Base-by-base conservation (phyloP, 306 rosid species). In the Medicago arabica region DNA sequence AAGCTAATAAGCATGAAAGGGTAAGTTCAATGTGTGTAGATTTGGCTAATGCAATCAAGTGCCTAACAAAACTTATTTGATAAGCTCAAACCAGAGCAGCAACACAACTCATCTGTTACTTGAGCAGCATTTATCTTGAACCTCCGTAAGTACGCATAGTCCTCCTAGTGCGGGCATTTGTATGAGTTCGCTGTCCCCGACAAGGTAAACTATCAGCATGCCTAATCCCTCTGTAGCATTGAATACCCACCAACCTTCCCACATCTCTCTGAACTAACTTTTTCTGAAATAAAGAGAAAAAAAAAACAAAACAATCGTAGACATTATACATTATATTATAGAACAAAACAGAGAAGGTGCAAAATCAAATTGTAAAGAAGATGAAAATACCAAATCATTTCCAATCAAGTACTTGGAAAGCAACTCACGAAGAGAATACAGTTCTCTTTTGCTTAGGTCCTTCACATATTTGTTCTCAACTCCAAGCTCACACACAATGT, bases 391-490 rank as follows among this genome's bases (percentile, higher is more conserved):
- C 92, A 89, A 85, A 58, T 91, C 97, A 59, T 83, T 87, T 79
- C 90, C 97, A 12, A 86, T 63, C 65, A 86, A 36, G 80, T 86
- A 89, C 74, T 87, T 87, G 84, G 87, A 60, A 15, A 91, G 88
- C 75, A 87, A 83, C 40, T 91, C 90, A 8, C 93, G 90, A 16
- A 91, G 64, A 13, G 86, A 75, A 81, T 74, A 82, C 9, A 84
- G 64, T 71, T 91, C 97, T 61, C 97, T 80, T 72, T 88, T 86
- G 75, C 93, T 89, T 18, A 91, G 81, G 38, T 91, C 97, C 83
- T 66, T 87, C 78, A 89, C 90, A 8, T 23, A 85, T 54, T 91
- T 91, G 89, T 89, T 84, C 72, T 70, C 88, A 55, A 89, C 83
- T 50, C 87, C 83, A 65, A 91, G 92, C 76, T 87, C 92, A 7